A percentile compares a stretch with the other conserved stretches of the same genome.
Evolutionary conservation across 208 protist genomes (phyloP).

Genomic region (Spongospora subterranea): DNA sequence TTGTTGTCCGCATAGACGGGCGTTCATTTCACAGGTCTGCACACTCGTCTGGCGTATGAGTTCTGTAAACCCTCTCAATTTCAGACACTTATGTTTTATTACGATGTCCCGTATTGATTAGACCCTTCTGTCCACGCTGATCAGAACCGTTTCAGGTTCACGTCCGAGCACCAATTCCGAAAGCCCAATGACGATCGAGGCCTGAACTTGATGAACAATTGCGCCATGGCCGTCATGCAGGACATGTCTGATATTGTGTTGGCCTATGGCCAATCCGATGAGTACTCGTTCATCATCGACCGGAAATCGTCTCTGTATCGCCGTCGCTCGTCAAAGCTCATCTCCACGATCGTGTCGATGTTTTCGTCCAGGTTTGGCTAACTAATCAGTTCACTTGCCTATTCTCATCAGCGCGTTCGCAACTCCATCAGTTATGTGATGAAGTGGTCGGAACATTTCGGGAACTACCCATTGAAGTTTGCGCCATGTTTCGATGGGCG

Average conservation of each 20-base stretch:
- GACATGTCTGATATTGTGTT: slow-evolving; percentile 53
- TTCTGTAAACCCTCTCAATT: too few species aligned
- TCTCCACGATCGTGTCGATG: slow-evolving; percentile 53
- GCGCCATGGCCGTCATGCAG: slow-evolving; percentile 7
- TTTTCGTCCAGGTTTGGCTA: slow-evolving; percentile 44
- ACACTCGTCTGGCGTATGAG: too few species aligned
- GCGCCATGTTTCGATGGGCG: slow-evolving; percentile 56
- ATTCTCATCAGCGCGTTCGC: not conserved
- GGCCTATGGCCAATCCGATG: slow-evolving; percentile 62
- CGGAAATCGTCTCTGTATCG: slow-evolving; percentile 15
- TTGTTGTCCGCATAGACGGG: slow-evolving; percentile 62
- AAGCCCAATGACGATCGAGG: slow-evolving; percentile 52
- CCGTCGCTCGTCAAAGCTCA: slow-evolving; percentile 35
- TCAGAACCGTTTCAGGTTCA: slow-evolving; percentile 49
- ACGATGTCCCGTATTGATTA: not conserved
- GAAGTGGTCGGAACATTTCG: slow-evolving; percentile 45
- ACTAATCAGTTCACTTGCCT: not conserved
- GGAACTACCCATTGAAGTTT: not conserved
- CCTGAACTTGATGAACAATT: slow-evolving; percentile 39
- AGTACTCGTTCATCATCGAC: slow-evolving; percentile 61
- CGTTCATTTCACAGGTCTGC: slow-evolving; percentile 36
- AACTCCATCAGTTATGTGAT: slow-evolving; percentile 26
- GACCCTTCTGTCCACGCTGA: not conserved
- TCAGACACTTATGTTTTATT: not conserved
- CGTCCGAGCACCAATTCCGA: not conserved